Percentiles rank a stretch among this genome's conserved stretches.
These are phyloP conservation scores for Phytophthora pisi DNA, from an alignment of 352 stramenopile genomes.

Conservation along the genomic window DNA sequence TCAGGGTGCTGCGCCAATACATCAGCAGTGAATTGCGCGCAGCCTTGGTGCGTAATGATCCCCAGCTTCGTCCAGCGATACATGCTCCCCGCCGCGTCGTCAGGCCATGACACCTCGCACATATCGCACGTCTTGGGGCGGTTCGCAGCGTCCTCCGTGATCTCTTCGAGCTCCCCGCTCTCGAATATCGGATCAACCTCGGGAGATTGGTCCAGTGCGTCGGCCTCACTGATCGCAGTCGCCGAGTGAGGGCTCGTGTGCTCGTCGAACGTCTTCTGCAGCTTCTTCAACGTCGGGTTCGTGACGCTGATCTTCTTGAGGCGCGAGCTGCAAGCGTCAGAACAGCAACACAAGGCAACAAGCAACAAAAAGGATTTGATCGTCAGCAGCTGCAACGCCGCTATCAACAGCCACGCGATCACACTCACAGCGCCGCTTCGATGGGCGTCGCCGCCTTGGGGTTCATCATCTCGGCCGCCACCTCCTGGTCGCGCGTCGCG, in stretches of 20 bases:
- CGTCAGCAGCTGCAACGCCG: neutral
- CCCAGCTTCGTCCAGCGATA: slow-evolving; percentile 52
- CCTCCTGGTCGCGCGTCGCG: slow-evolving; percentile 54
- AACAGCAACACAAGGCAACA: neutral
- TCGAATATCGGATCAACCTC: slow-evolving; percentile 81
- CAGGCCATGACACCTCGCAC: slow-evolving; percentile 85
- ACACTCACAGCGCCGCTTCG: slow-evolving; percentile 56
- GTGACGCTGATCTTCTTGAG: slow-evolving; percentile 68
- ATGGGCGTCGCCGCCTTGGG: slow-evolving; percentile 60
- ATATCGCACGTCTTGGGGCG: slow-evolving; percentile 64
- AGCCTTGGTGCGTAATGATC: slow-evolving; percentile 75
- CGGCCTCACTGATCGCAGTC: slow-evolving; percentile 38
- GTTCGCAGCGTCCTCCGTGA: slow-evolving; percentile 28
- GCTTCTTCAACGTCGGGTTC: slow-evolving; percentile 72
- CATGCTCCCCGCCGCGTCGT: slow-evolving; percentile 64
- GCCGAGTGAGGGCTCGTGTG: slow-evolving; percentile 40
- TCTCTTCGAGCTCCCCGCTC: slow-evolving; percentile 58
- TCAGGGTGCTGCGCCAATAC: slow-evolving; percentile 64
- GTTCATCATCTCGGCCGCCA: slow-evolving; percentile 72
- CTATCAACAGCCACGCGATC: neutral
- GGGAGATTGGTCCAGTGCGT: slow-evolving; percentile 60
- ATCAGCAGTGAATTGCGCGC: slow-evolving; percentile 76
- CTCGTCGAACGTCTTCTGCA: slow-evolving; percentile 79
- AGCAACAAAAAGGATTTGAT: neutral
- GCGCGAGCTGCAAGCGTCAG: slow-evolving; percentile 45